Percentiles rank a stretch among this genome's conserved stretches.
These are phyloP conservation scores for Chaetomium strumarium DNA, from an alignment of 2,329 filamentous ascomycete species.

Conservation along the genomic window DNA sequence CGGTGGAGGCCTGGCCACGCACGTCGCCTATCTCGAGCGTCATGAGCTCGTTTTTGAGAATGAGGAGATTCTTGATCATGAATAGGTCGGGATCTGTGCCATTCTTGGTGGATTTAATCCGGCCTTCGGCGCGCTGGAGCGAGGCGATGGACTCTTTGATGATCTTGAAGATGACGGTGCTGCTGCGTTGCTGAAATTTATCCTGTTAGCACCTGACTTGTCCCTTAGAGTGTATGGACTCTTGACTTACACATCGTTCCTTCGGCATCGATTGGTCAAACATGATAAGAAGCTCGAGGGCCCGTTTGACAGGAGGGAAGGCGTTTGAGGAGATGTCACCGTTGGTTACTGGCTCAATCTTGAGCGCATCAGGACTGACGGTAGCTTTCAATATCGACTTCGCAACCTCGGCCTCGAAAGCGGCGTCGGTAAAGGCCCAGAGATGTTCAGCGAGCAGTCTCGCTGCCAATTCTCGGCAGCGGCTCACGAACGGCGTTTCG, in stretches of 20 bases:
- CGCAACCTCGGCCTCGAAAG: conserved; percentile 50
- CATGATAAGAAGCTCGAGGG: conserved; percentile 53
- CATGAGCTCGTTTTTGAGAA: conserved; percentile 92
- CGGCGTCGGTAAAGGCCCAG: conserved; percentile 50
- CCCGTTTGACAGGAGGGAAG: conserved; percentile 51
- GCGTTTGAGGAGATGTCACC: conserved; percentile 51
- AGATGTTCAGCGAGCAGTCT: conserved; percentile 51
- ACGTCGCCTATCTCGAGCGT: conserved; percentile 85
- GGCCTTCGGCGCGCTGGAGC: conserved; percentile 67
- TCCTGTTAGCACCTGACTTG: conserved; percentile 14
- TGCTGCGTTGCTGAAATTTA: conserved; percentile 42
- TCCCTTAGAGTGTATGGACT: not conserved
- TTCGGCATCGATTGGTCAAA: conserved; percentile 62
- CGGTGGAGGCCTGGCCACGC: conserved; percentile 30
- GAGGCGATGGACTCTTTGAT: conserved; percentile 86
- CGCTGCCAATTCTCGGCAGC: conserved; percentile 52
- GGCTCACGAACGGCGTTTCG: conserved; percentile 44
- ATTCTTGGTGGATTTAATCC: conserved; percentile 56
- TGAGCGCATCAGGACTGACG: conserved; percentile 43
- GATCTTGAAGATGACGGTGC: conserved; percentile 58
- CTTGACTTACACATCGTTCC: conserved; percentile 50
- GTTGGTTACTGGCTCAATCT: conserved; percentile 44
- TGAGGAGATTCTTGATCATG: conserved; percentile 87
- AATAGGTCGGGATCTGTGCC: conserved; percentile 78
- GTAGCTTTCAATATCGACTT: conserved; percentile 48